Evolutionary conservation across 352 stramenopile genomes (phyloP).

Genomic region (Pythium aphanidermatum): DNA sequence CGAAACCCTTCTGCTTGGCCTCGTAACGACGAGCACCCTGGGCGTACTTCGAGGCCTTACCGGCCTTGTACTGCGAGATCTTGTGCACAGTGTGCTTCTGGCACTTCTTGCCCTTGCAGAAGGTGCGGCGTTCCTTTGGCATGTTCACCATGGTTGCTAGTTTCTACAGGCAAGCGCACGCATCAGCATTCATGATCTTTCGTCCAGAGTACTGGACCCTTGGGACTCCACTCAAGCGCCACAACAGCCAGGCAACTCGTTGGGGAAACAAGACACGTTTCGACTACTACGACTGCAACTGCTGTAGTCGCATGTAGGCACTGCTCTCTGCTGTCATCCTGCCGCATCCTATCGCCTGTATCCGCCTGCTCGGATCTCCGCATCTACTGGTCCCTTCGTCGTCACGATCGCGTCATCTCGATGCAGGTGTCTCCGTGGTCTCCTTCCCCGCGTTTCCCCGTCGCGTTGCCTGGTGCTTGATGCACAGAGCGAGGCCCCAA

Average conservation of each 20-base stretch:
- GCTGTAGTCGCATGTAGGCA: no score
- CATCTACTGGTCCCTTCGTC: no score
- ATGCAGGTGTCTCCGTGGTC: not conserved
- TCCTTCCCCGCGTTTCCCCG: not conserved
- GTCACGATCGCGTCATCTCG: no score
- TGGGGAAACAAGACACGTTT: no score
- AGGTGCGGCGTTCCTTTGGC: conserved; percentile 99
- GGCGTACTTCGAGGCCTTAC: conserved; percentile 99
- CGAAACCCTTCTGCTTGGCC: conserved; percentile 99
- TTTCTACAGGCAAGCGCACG: conserved; percentile 28
- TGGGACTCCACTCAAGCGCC: no score
- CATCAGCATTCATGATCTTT: not conserved
- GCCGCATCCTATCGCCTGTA: no score
- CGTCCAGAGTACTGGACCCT: no score
- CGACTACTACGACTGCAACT: no score
- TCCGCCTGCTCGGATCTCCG: no score
- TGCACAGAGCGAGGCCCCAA: not conserved
- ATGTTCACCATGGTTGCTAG: conserved; percentile 98
- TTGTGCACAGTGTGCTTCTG: conserved; percentile 99
- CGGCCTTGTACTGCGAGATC: conserved; percentile 99
- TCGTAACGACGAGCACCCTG: conserved; percentile 98
- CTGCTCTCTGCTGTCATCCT: no score
- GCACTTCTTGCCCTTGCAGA: conserved; percentile 99
- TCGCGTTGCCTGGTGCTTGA: conserved; percentile 2
- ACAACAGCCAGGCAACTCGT: no score